Base-by-base conservation (phyloP, 352 stramenopile species). In the Globisporangium iwayamae region DNA sequence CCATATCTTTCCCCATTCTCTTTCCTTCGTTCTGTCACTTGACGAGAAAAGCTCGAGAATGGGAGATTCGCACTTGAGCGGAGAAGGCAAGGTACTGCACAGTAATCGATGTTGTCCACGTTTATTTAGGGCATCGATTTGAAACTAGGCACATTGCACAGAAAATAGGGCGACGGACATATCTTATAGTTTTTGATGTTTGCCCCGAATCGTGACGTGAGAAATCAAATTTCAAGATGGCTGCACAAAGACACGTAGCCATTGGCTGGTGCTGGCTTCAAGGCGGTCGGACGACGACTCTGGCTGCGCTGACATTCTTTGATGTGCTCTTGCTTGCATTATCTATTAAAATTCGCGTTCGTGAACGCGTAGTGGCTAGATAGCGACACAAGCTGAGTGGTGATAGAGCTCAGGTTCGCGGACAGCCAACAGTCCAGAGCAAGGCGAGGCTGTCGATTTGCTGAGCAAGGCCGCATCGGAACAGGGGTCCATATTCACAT, bases 1-100 rank as follows among this genome's bases (percentile, higher is more conserved):
- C n/a, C n/a, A n/a, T n/a, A n/a, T 72, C 55, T 13, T 68, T 65
- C 46, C 68, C 62, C 66, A 75, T 75, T 34, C 43, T 28, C 43
- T 28, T 60, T 48, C 11, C 3, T 32, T n/a, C 36, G 20, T 36
- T 56, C 13, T 54, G 30, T 54, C 22, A 36, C 45, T 63, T 45
- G 41, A 30, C 9, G 4, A 45, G 13, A 60, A 48, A 36, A 41
- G 16, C 6, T 1, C n/a, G 22, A 38, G 38, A 61, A 30, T 3
- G 5, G 20, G n/a, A 14, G 7, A 45, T 5, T 1, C 16, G 39
- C 16, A 53, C 41, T 32, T 62, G 9, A 36, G 6, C 13, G 54
- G 36, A 60, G 18, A 60, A 6, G 1, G 6, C 25, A 47, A 8
- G 30, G 22, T 48, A 59, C 5, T 60, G 38, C 36, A 36, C 48